phyloP scores from a whole-genome alignment of 768 basidiomycete genomes.

The Agaricus sinodeliciosus region DNA sequence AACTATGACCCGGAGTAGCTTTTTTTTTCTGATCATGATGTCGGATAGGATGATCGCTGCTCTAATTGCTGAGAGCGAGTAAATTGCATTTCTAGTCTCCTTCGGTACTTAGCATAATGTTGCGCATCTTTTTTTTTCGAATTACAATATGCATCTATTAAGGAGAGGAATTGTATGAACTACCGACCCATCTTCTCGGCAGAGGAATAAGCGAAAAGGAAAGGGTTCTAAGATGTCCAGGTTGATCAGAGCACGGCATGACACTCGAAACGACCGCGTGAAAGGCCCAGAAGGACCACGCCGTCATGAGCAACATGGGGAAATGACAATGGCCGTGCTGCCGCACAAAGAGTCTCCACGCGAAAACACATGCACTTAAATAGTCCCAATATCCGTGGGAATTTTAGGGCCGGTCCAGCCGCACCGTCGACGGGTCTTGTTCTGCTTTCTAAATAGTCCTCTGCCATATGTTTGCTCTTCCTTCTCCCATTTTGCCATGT shows the following conservation, averaged over 20 bases:
- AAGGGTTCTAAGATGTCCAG: conserved; percentile 81
- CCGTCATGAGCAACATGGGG: conserved; percentile 90
- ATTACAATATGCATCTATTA: background rate
- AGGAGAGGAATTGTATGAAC: conserved; percentile 29
- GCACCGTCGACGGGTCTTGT: background rate
- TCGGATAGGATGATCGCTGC: conserved; percentile 74
- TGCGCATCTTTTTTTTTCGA: background rate
- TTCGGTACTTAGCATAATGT: background rate
- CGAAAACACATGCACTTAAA: conserved; percentile 9
- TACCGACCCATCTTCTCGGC: conserved; percentile 74
- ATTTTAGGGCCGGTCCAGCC: conserved; percentile 29
- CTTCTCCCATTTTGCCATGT: conserved; percentile 26
- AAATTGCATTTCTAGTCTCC: conserved; percentile 8
- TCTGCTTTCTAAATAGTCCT: background rate
- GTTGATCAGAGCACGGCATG: conserved; percentile 73
- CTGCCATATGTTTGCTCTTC: background rate
- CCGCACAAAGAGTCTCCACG: conserved; percentile 55
- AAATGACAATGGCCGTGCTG: conserved; percentile 65
- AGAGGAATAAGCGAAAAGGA: conserved; percentile 35
- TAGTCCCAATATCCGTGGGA: conserved; percentile 25
- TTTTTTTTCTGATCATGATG: conserved; percentile 5
- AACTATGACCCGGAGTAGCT: background rate
- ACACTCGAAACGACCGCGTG: conserved; percentile 83
- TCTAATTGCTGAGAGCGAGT: conserved; percentile 76
- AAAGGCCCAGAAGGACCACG: conserved; percentile 24